Conservation (phyloP, 345 rosid genomes). For the Rhodomyrtus tomentosa region DNA sequence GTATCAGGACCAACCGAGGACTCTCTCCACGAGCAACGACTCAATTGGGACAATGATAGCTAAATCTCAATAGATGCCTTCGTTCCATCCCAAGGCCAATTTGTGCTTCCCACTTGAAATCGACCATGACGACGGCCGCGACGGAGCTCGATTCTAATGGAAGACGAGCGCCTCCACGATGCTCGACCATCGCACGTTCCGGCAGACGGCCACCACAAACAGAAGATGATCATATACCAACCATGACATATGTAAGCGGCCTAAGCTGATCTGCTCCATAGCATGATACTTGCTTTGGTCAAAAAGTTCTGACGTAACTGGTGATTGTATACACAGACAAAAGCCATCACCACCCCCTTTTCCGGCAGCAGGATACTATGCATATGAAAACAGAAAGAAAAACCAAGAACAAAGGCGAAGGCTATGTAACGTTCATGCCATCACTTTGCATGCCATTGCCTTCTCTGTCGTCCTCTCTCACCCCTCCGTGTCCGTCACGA, state of each 20-base stretch:
- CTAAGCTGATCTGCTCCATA: not conserved
- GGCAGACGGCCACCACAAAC: not conserved
- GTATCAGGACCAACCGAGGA: too few relatives aligned
- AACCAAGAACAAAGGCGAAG: not conserved
- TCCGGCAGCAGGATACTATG: not conserved
- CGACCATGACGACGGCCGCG: too few relatives aligned
- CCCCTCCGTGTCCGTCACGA: slow-evolving; percentile 17
- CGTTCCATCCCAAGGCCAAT: too few relatives aligned
- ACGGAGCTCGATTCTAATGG: too few relatives aligned
- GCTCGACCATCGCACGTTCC: not conserved
- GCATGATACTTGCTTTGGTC: not conserved
- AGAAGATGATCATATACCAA: not conserved
- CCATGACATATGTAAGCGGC: not conserved
- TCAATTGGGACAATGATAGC: too few relatives aligned
- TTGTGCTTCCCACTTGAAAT: too few relatives aligned
- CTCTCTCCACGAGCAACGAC: too few relatives aligned
- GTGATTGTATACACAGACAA: not conserved
- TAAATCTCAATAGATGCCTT: too few relatives aligned
- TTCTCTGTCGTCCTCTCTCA: not conserved
- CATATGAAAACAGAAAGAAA: not conserved
- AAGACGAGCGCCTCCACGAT: too few relatives aligned
- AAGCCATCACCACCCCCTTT: not conserved
- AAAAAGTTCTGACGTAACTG: not conserved
- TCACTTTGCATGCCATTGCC: not conserved
- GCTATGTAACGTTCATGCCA: not conserved